Evolutionary conservation across 83 land plant genomes (phyloP).

Genomic region (Diphasiastrum complanatum): DNA sequence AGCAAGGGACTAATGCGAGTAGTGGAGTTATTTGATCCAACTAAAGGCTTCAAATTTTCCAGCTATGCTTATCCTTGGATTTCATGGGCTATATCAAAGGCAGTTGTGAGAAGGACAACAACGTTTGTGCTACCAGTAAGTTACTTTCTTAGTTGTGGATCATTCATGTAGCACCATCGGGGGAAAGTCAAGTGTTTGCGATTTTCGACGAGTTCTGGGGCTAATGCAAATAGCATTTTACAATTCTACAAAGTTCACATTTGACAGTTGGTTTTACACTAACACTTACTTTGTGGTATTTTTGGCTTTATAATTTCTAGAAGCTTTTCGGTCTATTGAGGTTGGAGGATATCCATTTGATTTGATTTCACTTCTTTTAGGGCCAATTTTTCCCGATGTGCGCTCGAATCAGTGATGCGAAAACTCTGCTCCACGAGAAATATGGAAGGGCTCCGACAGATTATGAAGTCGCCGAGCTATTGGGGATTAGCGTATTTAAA

Average conservation of each 20-base stretch:
- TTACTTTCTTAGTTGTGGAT: no score
- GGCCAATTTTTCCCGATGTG: constrained; percentile 41
- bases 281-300: no score
- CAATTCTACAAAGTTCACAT: no score
- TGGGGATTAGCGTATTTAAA: constrained; percentile 55
- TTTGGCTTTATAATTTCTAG: no score
- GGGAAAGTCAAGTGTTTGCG: no score
- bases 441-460: constrained; percentile 44
- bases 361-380: constrained; percentile 32
- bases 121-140: constrained; percentile 69
- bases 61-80: constrained; percentile 92
- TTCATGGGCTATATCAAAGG: constrained; percentile 48
- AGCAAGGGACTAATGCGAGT: constrained; percentile 69
- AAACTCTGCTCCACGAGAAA: constrained; percentile 34
- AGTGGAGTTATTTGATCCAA: constrained; percentile 64
- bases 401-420: constrained; percentile 42
- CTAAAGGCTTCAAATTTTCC: constrained; percentile 62
- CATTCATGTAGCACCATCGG: no score
- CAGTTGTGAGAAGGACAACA: constrained; percentile 54
- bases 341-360: no score
- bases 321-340: no score
- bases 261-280: no score
- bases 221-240: no score
- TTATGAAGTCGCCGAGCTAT: constrained; percentile 52
- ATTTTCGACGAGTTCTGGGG: no score